Base-by-base conservation (phyloP, 169 alveolate species). In the Babesia bovis region DNA sequence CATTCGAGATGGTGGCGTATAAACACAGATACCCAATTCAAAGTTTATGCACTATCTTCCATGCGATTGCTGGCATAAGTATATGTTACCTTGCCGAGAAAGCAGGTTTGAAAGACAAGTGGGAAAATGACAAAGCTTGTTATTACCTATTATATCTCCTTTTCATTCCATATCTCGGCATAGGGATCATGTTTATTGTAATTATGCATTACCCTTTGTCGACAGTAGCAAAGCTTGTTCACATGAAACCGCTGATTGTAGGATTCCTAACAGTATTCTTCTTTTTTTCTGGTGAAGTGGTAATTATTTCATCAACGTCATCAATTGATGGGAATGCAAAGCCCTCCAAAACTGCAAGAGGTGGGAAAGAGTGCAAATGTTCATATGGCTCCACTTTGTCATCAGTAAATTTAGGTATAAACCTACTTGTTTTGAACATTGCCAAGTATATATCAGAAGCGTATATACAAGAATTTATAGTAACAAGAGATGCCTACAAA, bases 361-460 rank as follows among this genome's bases (percentile, higher is more conserved):
- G 30, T 49, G 40, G 28, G 5, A 13, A 25, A n/a, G 28, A 52
- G 21, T 6, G 42, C 33, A 19, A 52, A 23, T 52, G 42, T 52
- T 10, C n/a, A 19, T 26, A 33, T 10, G 66, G 49, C 3, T 30
- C 47, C 19, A 56, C 66, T 32, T 13, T 56, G 1, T 56, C 66
- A 1, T 15, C 61, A 0, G 21, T 63, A 33, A 63, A 63, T 33
- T 50, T 63, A 35, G 73, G 49, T 26, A n/a, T 63, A 0, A 47
- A 63, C 47, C 60, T 63, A 33, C 52, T 63, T 23, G 58, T 32
- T 6, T 60, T 63, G 45, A 63, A 21, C 60, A 19, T 49, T 17
- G 1, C 19, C 35, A 63, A 63, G 60, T 63, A 63, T 32, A 45
- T 63, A 21, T 63, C 73, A 26, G 73, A 63, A 30, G 73, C 60